Percentiles rank a stretch among this genome's conserved stretches.
Evolutionary conservation across 2,329 filamentous ascomycete species (phyloP).

Genomic region (Colletotrichum sp.): DNA sequence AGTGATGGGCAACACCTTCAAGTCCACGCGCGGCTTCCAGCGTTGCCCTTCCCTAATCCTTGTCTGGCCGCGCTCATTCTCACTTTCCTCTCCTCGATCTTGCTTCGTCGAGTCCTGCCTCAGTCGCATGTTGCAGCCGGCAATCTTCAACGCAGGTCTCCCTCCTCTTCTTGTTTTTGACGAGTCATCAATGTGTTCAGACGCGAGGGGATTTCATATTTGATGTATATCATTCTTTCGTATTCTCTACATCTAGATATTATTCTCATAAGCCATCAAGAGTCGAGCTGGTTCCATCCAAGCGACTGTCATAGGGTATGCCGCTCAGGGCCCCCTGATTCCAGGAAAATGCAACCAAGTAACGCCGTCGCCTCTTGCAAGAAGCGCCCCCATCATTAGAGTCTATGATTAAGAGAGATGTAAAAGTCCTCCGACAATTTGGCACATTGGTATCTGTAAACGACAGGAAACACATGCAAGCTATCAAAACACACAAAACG

Average conservation of each 20-base stretch:
- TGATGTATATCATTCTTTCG: neutral
- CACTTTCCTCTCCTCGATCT: neutral
- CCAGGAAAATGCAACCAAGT: neutral
- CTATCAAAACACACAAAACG: neutral
- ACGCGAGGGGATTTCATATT: neutral
- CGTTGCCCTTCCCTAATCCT: neutral
- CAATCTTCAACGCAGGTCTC: rapidly evolving
- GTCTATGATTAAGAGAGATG: neutral
- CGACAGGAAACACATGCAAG: neutral
- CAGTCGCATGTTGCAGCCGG: no score
- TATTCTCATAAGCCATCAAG: neutral
- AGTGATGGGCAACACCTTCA: no score
- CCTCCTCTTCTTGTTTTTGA: neutral
- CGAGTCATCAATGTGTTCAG: neutral
- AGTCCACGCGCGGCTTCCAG: neutral
- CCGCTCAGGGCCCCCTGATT: neutral
- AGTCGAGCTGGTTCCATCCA: neutral
- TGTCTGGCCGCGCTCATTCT: neutral
- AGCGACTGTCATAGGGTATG: neutral
- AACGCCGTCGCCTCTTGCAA: neutral
- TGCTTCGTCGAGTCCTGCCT: neutral
- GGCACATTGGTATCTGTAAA: neutral
- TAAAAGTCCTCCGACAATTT: neutral
- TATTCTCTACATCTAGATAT: neutral
- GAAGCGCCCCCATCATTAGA: neutral